Evolutionary conservation across 2,329 filamentous ascomycete species (phyloP).

Genomic region (Aspergillus neotritici): DNA sequence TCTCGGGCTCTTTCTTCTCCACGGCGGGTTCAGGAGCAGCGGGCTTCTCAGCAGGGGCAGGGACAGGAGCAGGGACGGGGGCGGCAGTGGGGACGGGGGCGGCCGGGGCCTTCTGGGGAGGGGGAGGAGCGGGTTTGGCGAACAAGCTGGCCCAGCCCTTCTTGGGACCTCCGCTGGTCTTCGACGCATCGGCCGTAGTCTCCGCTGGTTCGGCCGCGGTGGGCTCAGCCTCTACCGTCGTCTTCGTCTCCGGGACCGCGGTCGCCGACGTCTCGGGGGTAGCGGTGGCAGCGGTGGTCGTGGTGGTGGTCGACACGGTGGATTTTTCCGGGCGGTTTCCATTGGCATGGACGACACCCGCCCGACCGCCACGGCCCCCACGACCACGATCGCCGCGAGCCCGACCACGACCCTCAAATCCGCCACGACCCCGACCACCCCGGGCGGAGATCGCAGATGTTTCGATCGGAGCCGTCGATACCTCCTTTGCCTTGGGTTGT

Average conservation of each 20-base stretch:
- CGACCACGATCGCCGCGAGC: slow-evolving; percentile 45
- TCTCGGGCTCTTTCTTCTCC: slow-evolving; percentile 10
- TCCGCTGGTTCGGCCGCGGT: slow-evolving; percentile 13
- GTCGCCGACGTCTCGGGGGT: slow-evolving; percentile 19
- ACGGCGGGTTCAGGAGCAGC: slow-evolving; percentile 27
- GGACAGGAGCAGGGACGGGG: slow-evolving; percentile 8
- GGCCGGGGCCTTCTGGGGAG: slow-evolving; percentile 46
- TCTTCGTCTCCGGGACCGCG: slow-evolving; percentile 20
- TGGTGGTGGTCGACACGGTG: slow-evolving; percentile 12
- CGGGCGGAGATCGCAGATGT: slow-evolving; percentile 31
- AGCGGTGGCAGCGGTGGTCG: slow-evolving; percentile 8
- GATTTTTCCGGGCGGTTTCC: slow-evolving; percentile 37
- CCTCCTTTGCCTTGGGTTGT: slow-evolving; percentile 44
- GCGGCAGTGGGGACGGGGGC: slow-evolving; percentile 26
- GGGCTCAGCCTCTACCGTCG: slow-evolving; percentile 16
- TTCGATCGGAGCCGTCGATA: slow-evolving; percentile 31
- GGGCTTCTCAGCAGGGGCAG: slow-evolving; percentile 13
- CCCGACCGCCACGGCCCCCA: slow-evolving; percentile 43
- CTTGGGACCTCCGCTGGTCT: slow-evolving; percentile 36
- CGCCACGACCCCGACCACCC: slow-evolving; percentile 43
- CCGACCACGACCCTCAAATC: slow-evolving; percentile 42
- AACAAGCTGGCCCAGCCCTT: slow-evolving; percentile 69
- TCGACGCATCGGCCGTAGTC: slow-evolving; percentile 5
- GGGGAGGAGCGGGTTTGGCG: slow-evolving; percentile 56
- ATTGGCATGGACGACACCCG: slow-evolving; percentile 36